phyloP scores from a whole-genome alignment of 805 yeast species.

The Candida berthetii region DNA sequence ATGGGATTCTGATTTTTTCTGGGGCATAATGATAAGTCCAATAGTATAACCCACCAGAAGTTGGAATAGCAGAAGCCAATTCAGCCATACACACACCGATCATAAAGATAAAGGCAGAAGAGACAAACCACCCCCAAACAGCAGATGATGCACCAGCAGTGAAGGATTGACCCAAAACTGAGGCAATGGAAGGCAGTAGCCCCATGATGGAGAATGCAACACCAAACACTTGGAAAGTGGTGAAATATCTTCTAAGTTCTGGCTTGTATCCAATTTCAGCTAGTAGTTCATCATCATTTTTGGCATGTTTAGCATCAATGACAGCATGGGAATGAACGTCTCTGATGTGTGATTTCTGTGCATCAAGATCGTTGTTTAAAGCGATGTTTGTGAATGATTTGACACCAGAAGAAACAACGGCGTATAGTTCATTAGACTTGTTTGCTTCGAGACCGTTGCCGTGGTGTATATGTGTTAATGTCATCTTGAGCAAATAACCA shows the following conservation, averaged over 20 bases:
- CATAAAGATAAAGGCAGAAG: conserved; percentile 46
- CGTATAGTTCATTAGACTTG: background rate
- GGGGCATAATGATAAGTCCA: conserved; percentile 70
- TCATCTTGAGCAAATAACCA: too few relatives aligned
- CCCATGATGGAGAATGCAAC: conserved; percentile 71
- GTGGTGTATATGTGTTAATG: background rate
- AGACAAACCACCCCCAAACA: conserved; percentile 69
- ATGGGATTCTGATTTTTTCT: conserved; percentile 37
- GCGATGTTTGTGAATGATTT: conserved; percentile 13
- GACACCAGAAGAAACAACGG: conserved; percentile 10
- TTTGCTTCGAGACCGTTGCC: background rate
- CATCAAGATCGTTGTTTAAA: conserved; percentile 13
- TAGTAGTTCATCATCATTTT: conserved; percentile 21
- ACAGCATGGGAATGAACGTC: conserved; percentile 15
- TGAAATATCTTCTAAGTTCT: conserved; percentile 57
- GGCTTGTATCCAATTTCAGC: conserved; percentile 66
- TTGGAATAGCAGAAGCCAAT: conserved; percentile 63
- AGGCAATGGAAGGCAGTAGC: conserved; percentile 49
- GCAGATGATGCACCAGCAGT: conserved; percentile 54
- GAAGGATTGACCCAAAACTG: conserved; percentile 45
- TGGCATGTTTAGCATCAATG: conserved; percentile 21
- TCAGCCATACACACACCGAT: conserved; percentile 64
- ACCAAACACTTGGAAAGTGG: conserved; percentile 61
- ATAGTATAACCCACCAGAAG: conserved; percentile 69
- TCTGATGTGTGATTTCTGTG: conserved; percentile 11